Evolutionary conservation across 768 basidiomycete genomes (phyloP), one percentile per base, ranked within the genome.

Genomic region (Boletus subcaerulescens): DNA sequence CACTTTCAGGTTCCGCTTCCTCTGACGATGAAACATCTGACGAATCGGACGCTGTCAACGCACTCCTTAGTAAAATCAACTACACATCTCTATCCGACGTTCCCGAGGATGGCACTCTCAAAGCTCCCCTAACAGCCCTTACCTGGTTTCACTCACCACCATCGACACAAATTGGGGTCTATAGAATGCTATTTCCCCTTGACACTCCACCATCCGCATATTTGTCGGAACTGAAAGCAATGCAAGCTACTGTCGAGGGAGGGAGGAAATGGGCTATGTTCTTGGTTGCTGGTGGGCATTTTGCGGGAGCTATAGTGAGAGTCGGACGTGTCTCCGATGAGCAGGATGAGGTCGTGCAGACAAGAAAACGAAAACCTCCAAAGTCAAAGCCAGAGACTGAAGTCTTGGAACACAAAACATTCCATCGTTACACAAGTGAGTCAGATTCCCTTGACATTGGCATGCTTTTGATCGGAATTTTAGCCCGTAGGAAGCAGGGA

Each of bases 221-320:
- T 65, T 71, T 94, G 10, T 62, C 78, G 2, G 83, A 85, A 56
- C 72, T 95, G 20, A 80, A 74, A 59, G 72, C 72, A n/a, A 78
- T 93, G 76, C 93, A 93, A 67, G 71, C 73, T 9, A 69, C 73
- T 13, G 66, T 70, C 4, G 71, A 74, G 14, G 73, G 77, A 17
- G 91, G 85, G 15, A 77, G 93, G 38, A 88, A 82, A 55, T 96
- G 95, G 90, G 91, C 93, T 0, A 71, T 98, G 80, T 89, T 99
- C 64, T 97, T 98, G 93, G 85, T 89, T 39, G 97, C 97, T 0
- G 95, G 97, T 20, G 97, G 97, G 12, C 97, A 99, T 71, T 98
- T 99, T 73, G 97, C 97, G 14, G 97, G 96, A 24, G 88, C 93
- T 52, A 78, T 99, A 33, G 85, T 86, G 13, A 78, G 85, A 33